A percentile compares a stretch with the other conserved stretches of the same genome.
These are phyloP conservation scores for Murraya koenigii DNA, from an alignment of 345 rosid species.

Conservation along the genomic window DNA sequence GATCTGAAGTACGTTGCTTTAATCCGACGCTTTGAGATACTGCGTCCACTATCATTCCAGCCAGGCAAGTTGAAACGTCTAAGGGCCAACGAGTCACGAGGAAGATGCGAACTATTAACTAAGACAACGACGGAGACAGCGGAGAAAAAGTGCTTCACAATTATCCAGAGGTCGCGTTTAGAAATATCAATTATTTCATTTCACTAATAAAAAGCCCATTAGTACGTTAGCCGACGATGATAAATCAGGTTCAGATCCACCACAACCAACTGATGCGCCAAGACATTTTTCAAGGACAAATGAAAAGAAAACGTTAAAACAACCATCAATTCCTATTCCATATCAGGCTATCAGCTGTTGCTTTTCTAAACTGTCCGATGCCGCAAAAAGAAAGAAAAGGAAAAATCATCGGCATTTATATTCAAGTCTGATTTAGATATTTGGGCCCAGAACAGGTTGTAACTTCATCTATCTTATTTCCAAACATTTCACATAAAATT, in stretches of 20 bases:
- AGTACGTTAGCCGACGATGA: not conserved
- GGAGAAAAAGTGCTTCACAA: not conserved
- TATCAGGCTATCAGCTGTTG: too few relatives aligned
- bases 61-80: too few relatives aligned
- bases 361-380: not conserved
- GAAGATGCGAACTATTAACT: not conserved
- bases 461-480: too few relatives aligned
- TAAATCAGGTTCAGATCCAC: not conserved
- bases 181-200: too few relatives aligned
- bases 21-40: not conserved
- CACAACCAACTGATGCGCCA: not conserved
- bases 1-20: not conserved
- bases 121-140: too few relatives aligned
- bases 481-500: too few relatives aligned
- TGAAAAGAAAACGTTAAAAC: not conserved
- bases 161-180: not conserved
- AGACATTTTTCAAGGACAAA: too few relatives aligned
- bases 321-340: not conserved
- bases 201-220: not conserved
- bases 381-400: not conserved
- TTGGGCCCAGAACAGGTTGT: not conserved
- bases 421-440: too few relatives aligned
- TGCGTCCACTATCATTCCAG: too few relatives aligned
- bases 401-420: not conserved
- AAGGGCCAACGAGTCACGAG: not conserved